Base-by-base conservation (phyloP, 2,329 filamentous ascomycete genomes). In the Geosmithia putterillii region DNA sequence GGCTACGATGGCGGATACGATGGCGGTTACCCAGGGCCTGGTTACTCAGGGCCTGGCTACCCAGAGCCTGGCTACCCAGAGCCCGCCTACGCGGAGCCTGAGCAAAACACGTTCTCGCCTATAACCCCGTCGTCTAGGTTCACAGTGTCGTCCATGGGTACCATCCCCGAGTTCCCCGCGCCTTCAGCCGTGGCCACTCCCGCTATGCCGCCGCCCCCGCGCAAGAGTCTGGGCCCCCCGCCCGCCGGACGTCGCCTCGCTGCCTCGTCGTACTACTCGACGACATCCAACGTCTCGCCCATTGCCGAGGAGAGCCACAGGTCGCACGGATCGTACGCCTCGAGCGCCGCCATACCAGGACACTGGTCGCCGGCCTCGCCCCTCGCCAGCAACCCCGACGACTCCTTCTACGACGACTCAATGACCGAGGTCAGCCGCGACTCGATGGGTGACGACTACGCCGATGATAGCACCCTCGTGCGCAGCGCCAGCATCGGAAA, bases 281-380 rank as follows among this genome's bases (percentile, higher is more conserved):
- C 71, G 49, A 62, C 69, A 12, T 83, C 81, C 0, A 81, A 72
- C 46, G 81, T 88, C 21, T 83, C 83, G 1, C 83, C 84, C 0
- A 88, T 89, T 43, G 81, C 79, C 1, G 84, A 88, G 57, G 83
- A 88, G 55, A 75, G 71, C 48, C 70, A 74, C 0, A 66, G 71
- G 20, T 65, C 70, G 3, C 73, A 77, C 54, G 69, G 69, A 22
- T 86, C 83, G 0, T 81, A 76, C 53, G 83, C 77, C 19, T 87
- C 84, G 3, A 87, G 82, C 51, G 74, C 78, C 32, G 82, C 76
- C 1, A 84, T 87, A 57, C 83, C 83, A 1, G 74, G 78, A 18
- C 78, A 69, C 50, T 87, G 81, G 75, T 75, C 69, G 4, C 73
- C 68, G 4, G 56, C 61, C 7, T 47, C 45, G 12, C 66, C 67